Percentiles rank a stretch among this genome's conserved stretches.
These are phyloP conservation scores for Rosa multiflora DNA, from an alignment of 306 rosid genomes.

Conservation along the genomic window DNA sequence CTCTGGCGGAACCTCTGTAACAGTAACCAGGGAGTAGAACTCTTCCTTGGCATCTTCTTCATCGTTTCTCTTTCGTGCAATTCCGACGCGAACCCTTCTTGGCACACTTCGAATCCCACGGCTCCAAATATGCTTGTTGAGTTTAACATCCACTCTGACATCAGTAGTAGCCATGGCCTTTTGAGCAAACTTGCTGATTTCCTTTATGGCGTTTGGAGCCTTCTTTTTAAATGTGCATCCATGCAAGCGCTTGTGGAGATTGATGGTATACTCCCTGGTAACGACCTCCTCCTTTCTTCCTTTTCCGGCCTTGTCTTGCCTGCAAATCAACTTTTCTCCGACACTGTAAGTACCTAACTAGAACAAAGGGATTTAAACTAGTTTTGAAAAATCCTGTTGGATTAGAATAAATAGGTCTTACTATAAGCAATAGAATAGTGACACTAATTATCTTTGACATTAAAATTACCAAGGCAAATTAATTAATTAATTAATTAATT, in stretches of 20 bases:
- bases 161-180: constrained; percentile 52
- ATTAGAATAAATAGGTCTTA: too few species aligned
- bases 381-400: too few species aligned
- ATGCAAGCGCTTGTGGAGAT: constrained; percentile 49
- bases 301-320: constrained; percentile 15
- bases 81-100: constrained; percentile 33
- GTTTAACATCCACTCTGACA: constrained; percentile 52
- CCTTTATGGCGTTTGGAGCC: constrained; percentile 48
- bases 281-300: constrained; percentile 47
- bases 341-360: too few species aligned
- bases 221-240: constrained; percentile 59
- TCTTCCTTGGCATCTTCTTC: constrained; percentile 58
- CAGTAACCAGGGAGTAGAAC: constrained; percentile 44
- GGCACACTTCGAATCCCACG: constrained; percentile 51
- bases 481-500: too few species aligned
- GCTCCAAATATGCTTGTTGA: constrained; percentile 49
- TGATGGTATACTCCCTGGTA: constrained; percentile 44
- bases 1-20: constrained; percentile 39
- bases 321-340: background rate
- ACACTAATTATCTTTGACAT: too few species aligned
- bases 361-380: too few species aligned
- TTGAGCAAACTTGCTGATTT: constrained; percentile 51
- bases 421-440: too few species aligned
- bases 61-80: constrained; percentile 42
- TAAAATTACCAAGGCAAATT: too few species aligned